A percentile compares a stretch with the other conserved stretches of the same genome.
Conservation (phyloP, 2,329 filamentous ascomycete species). For the Annulohypoxylon truncatum region DNA sequence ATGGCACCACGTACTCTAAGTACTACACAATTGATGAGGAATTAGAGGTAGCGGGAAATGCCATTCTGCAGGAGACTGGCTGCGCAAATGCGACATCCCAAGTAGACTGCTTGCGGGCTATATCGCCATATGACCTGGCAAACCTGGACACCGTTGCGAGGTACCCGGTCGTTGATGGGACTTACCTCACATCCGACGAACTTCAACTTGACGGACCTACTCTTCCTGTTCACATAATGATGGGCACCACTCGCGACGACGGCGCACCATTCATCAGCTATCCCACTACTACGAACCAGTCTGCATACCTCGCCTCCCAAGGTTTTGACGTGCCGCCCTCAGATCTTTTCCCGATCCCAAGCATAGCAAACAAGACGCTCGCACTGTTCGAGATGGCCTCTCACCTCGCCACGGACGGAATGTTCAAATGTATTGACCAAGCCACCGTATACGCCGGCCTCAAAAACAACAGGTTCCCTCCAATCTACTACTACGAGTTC, state of each 20-base stretch:
- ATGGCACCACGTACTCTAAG: conserved; percentile 67
- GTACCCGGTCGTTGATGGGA: conserved; percentile 69
- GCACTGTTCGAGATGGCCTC: conserved; percentile 67
- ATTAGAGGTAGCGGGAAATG: conserved; percentile 60
- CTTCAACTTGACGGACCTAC: conserved; percentile 59
- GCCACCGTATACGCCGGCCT: conserved; percentile 66
- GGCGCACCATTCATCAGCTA: conserved; percentile 65
- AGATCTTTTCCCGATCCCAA: conserved; percentile 62
- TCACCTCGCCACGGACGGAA: conserved; percentile 67
- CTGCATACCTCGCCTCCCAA: conserved; percentile 50
- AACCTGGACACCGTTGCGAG: conserved; percentile 57
- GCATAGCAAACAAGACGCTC: conserved; percentile 60
- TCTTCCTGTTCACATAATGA: conserved; percentile 65
- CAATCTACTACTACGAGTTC: conserved; percentile 70
- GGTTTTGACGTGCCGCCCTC: conserved; percentile 51
- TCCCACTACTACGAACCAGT: conserved; percentile 52
- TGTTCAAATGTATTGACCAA: conserved; percentile 70
- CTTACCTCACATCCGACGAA: conserved; percentile 61
- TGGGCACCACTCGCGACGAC: conserved; percentile 66
- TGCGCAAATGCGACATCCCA: conserved; percentile 62
- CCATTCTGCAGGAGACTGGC: conserved; percentile 62
- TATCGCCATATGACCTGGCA: conserved; percentile 58
- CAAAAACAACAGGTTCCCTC: conserved; percentile 57
- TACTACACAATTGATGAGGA: conserved; percentile 68
- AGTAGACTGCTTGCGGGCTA: conserved; percentile 63